Evolutionary conservation across 371 early-diverging fungal genomes (phyloP), one percentile per base, ranked within the genome.

Genomic region (Haplosporangium sp.): DNA sequence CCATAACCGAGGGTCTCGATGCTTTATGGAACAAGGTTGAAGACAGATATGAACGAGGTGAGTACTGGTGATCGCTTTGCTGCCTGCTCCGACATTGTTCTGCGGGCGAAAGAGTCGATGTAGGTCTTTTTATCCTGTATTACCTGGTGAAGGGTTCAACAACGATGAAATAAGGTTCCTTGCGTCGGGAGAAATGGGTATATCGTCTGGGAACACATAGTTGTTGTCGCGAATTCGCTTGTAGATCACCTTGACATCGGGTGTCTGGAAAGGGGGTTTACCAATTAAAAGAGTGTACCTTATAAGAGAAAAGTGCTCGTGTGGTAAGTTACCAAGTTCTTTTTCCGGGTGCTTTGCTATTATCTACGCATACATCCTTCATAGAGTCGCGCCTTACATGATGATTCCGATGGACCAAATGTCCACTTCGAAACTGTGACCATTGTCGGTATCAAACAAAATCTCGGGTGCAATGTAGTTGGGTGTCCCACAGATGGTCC

Each of bases 391-490:
- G 23, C 46, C 63, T 42, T 59, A 97, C 93, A 98, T 90, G 38
- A 99, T 89, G 5, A 99, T 92, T 29, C 99, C 99, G 2, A 98
- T 80, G 6, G 98, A 95, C 99, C 99, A 99, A 62, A 99, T 90
- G 77, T 99, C 99, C 10, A 94, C 99, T 73, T 96, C 97, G 81
- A 90, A 97, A 58, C 97, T 94, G 82, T 99, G 99, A 2, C 99
- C 99, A 9, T 81, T 79, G 59, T 87, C 87, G 50, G 87, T 83
- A 57, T 92, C 93, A 83, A 94, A 94, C 18, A 99, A 83, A 38
- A 99, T 92, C 81, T 99, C 99, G 0, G 99, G 99, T 2, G 99
- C 99, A 67, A 99, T 95, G 75, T 99, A 99, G 73, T 99, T 99
- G 7, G 99, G 99, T 5, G 99, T 99, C 13, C 99, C 99, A 75